phyloP scores from a whole-genome alignment of 2,329 filamentous ascomycete species.

The Pestalotiopsis sp. region DNA sequence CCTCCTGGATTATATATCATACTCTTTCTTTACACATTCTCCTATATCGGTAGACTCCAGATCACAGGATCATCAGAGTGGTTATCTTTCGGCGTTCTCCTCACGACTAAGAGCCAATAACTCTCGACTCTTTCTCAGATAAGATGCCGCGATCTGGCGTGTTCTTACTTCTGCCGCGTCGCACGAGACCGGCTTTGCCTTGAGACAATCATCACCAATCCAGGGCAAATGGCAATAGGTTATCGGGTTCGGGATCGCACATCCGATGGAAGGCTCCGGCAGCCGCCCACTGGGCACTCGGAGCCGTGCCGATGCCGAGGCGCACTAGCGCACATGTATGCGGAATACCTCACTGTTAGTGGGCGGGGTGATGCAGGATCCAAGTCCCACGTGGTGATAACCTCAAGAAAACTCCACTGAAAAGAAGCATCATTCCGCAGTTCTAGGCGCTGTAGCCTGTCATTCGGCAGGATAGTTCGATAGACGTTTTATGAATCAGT shows the following conservation, averaged over 20 bases:
- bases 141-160: conserved; percentile 7
- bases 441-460: neutral
- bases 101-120: neutral
- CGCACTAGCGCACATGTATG: neutral
- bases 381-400: conserved; percentile 1
- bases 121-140: conserved; percentile 2
- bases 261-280: conserved; percentile 11
- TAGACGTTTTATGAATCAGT: conserved; percentile 1
- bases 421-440: neutral
- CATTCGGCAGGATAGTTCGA: neutral
- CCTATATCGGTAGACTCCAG: conserved; percentile 6
- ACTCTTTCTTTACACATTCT: neutral
- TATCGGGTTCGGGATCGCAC: conserved; percentile 8
- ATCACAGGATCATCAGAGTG: neutral
- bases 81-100: conserved; percentile 12
- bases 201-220: neutral
- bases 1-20: conserved; percentile 1
- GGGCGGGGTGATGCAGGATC: neutral
- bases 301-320: conserved; percentile 4
- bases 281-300: neutral
- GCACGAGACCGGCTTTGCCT: neutral
- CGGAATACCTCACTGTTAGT: neutral
- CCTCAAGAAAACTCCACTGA: neutral
- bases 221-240: neutral
- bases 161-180: neutral